These are phyloP conservation scores for Taiozyma sp. DNA, from an alignment of 1,139 yeast genomes.

Conservation along the genomic window DNA sequence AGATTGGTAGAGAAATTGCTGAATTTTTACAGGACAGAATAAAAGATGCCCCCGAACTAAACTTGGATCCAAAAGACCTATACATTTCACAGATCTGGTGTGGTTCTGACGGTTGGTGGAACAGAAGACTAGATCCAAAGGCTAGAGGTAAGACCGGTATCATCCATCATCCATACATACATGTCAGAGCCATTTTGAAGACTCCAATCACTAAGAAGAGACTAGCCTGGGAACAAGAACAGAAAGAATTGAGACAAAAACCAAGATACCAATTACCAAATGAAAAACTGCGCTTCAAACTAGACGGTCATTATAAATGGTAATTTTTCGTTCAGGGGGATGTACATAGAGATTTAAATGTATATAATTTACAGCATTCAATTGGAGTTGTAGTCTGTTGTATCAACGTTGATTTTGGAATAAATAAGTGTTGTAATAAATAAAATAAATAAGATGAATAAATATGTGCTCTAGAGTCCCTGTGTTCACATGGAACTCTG, in stretches of 20 bases:
- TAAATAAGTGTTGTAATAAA: constrained; percentile 1
- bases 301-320: constrained; percentile 48
- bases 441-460: constrained; percentile 4
- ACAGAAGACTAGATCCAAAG: constrained; percentile 71
- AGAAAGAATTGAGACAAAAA: constrained; percentile 37
- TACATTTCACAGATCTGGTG: constrained; percentile 86
- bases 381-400: background rate
- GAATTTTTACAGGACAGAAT: constrained; percentile 69
- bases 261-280: constrained; percentile 41
- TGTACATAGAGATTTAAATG: constrained; percentile 3
- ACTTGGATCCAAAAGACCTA: constrained; percentile 54
- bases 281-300: constrained; percentile 37
- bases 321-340: constrained; percentile 19
- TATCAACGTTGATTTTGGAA: background rate
- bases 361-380: background rate
- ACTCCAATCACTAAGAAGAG: constrained; percentile 55
- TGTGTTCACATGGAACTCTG: background rate
- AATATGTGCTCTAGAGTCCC: background rate
- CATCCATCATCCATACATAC: constrained; percentile 70
- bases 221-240: constrained; percentile 50
- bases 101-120: constrained; percentile 80
- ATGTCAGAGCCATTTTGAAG: constrained; percentile 73
- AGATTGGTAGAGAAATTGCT: constrained; percentile 74
- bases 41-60: constrained; percentile 57
- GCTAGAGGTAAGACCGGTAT: constrained; percentile 91